Evolutionary conservation across 345 rosid species (phyloP).

Genomic region (Lumnitzera littorea): DNA sequence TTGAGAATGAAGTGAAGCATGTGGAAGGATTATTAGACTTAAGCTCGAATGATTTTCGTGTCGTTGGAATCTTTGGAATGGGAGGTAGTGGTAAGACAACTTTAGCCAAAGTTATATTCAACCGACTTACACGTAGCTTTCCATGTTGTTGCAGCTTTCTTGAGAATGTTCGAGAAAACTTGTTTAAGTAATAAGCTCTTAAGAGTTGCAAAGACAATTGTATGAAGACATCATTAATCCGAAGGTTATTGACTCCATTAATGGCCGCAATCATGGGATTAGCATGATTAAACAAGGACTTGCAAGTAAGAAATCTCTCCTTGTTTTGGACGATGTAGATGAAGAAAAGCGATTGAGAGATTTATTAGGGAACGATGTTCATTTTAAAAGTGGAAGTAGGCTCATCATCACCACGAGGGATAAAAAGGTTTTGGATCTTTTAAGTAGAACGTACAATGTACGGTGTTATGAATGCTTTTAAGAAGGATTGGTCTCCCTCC

Average conservation of each 20-base stretch:
- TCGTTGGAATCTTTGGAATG: background rate
- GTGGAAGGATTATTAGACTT: background rate
- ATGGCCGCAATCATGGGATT: background rate
- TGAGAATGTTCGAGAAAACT: background rate
- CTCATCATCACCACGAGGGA: constrained; percentile 6
- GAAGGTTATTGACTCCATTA: accelerated
- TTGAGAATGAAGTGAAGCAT: background rate
- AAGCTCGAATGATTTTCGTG: background rate
- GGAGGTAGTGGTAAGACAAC: constrained; percentile 8
- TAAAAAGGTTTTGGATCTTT: background rate
- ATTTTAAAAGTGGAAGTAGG: background rate
- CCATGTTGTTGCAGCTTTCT: background rate
- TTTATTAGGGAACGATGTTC: background rate
- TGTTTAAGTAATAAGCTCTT: background rate
- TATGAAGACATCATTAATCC: background rate
- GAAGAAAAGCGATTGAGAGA: background rate
- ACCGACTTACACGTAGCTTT: background rate
- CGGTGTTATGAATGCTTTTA: background rate
- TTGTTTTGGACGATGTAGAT: constrained; percentile 2
- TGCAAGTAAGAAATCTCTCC: background rate
- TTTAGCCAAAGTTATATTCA: constrained; percentile 3
- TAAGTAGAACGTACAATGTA: background rate
- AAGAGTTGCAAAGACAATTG: background rate
- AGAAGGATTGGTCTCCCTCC: background rate
- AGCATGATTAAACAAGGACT: background rate